Percentiles rank a stretch among this genome's conserved stretches.
Conservation (phyloP, 352 stramenopile genomes). For the Pythium vanterpoolii region DNA sequence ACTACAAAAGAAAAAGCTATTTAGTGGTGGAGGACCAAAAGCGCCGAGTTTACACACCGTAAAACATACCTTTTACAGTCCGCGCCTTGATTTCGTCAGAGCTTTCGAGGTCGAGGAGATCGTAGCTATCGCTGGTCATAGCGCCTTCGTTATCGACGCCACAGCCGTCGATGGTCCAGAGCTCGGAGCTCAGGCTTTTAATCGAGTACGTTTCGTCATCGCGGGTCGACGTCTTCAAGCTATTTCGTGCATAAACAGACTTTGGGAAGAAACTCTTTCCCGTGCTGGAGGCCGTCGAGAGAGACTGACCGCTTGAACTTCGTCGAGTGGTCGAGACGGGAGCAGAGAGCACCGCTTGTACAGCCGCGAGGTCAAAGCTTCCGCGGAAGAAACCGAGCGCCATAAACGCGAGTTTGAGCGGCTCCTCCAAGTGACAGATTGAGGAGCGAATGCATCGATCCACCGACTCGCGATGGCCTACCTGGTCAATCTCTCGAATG, state of each 20-base stretch:
- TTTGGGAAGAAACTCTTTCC: conserved; percentile 36
- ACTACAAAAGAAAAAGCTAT: conserved; percentile 21
- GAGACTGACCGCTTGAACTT: conserved; percentile 6
- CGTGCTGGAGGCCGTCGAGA: conserved; percentile 24
- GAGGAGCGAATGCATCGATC: conserved; percentile 81
- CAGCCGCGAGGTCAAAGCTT: conserved; percentile 69
- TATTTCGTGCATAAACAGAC: conserved; percentile 44
- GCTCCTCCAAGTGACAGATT: conserved; percentile 71
- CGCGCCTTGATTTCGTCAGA: conserved; percentile 61
- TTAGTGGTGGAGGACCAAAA: background rate
- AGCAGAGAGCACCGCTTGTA: conserved; percentile 64
- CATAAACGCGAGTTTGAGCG: conserved; percentile 77
- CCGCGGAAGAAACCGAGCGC: conserved; percentile 79
- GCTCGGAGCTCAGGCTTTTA: conserved; percentile 57
- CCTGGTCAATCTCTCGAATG: conserved; percentile 72
- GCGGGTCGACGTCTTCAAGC: conserved; percentile 7
- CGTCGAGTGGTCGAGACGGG: conserved; percentile 25
- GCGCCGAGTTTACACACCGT: background rate
- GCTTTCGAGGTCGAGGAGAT: conserved; percentile 71
- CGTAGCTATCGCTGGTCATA: conserved; percentile 76
- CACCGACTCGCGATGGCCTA: conserved; percentile 72
- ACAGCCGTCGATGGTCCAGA: conserved; percentile 69
- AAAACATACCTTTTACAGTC: conserved; percentile 29
- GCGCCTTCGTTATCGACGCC: conserved; percentile 75
- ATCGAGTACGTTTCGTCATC: conserved; percentile 58